Evolutionary conservation across 805 yeast species (phyloP).

Genomic region (Pichia gijzeniarum): DNA sequence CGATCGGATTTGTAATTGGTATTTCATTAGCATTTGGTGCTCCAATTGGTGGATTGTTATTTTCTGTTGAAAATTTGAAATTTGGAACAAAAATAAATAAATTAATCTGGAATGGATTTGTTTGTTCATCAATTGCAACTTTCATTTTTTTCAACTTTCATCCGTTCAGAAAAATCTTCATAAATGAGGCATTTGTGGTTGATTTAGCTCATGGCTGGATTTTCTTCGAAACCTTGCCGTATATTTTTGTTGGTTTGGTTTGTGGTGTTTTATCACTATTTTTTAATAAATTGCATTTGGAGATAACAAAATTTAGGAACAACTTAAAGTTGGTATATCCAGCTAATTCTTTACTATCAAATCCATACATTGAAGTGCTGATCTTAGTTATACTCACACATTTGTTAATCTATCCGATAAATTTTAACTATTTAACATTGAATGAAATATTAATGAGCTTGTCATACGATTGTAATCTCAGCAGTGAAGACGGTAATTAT

Average conservation of each 20-base stretch:
- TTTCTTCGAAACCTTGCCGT: constrained; percentile 63
- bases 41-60: constrained; percentile 83
- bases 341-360: not conserved
- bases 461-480: constrained; percentile 56
- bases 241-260: constrained; percentile 57
- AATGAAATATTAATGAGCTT: constrained; percentile 51
- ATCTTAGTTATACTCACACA: constrained; percentile 41
- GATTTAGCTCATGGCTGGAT: constrained; percentile 69
- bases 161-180: constrained; percentile 41
- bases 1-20: constrained; percentile 80
- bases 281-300: constrained; percentile 43
- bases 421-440: constrained; percentile 42
- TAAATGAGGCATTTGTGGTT: constrained; percentile 47
- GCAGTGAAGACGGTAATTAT: constrained; percentile 1
- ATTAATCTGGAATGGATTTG: constrained; percentile 79
- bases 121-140: constrained; percentile 69
- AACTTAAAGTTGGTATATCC: not conserved
- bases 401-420: constrained; percentile 47
- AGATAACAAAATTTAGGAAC: constrained; percentile 33
- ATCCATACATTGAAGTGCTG: constrained; percentile 2
- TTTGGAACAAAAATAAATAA: constrained; percentile 56
- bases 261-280: constrained; percentile 65
- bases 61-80: constrained; percentile 63
- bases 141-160: constrained; percentile 47
- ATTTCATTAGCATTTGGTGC: constrained; percentile 81